Conservation (phyloP, 2,329 filamentous ascomycete species). For the Colletotrichum noveboracense region DNA sequence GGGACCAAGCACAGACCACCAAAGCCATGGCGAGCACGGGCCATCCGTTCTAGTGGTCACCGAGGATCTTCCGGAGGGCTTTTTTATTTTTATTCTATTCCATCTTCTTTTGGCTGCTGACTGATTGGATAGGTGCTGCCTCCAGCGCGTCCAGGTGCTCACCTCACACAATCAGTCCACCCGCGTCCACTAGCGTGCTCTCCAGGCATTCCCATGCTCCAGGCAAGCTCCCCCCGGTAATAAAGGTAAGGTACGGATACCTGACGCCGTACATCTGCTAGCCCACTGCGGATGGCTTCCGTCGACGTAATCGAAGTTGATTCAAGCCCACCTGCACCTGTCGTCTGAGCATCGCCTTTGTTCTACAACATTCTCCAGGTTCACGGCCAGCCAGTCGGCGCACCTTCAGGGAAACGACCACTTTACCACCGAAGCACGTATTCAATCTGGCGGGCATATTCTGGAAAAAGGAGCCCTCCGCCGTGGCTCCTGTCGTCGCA, state of each 20-base stretch:
- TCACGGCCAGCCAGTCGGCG: not conserved
- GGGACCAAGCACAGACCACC: not conserved
- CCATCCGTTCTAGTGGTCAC: not conserved
- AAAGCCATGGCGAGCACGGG: not conserved
- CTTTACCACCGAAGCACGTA: not conserved
- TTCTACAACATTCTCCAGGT: not conserved
- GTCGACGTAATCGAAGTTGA: not conserved
- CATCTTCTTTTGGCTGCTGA: not conserved
- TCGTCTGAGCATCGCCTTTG: not conserved
- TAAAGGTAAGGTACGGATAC: not conserved
- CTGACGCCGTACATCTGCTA: not conserved
- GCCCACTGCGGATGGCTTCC: not conserved
- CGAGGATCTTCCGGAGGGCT: not conserved
- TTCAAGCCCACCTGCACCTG: not conserved
- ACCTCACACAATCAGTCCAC: not conserved
- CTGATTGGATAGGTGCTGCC: not conserved
- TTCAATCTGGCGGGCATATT: slow-evolving; percentile 54
- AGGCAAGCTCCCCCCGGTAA: not conserved
- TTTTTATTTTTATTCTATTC: not conserved
- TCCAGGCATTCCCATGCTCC: not conserved
- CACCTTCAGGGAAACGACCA: not conserved
- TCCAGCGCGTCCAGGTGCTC: not conserved
- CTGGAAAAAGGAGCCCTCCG: slow-evolving; percentile 49
- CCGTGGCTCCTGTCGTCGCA: slow-evolving; percentile 42
- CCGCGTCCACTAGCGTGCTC: not conserved